phyloP scores from a whole-genome alignment of 352 stramenopile genomes.

The Aphanomyces invadans region DNA sequence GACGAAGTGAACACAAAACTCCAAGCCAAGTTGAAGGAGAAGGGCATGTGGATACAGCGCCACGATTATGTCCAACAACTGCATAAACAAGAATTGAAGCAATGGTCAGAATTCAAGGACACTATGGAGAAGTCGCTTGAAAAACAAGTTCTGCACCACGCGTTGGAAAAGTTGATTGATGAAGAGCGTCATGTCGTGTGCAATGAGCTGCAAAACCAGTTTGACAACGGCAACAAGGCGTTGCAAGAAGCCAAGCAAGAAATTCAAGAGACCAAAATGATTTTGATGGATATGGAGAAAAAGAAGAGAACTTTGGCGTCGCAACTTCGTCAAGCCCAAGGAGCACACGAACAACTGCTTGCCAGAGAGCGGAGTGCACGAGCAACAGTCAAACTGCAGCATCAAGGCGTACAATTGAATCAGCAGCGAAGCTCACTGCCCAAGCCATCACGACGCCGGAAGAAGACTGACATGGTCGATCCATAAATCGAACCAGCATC shows the following conservation, averaged over 20 bases:
- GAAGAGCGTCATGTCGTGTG: background rate
- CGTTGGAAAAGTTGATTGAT: background rate
- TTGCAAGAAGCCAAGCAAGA: slow-evolving; percentile 12
- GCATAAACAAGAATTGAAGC: background rate
- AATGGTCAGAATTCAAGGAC: background rate
- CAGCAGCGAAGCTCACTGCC: background rate
- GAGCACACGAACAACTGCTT: background rate
- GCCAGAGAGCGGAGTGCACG: slow-evolving; percentile 2
- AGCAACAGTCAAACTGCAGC: background rate
- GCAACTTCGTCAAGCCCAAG: slow-evolving; percentile 8
- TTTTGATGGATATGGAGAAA: slow-evolving; percentile 18
- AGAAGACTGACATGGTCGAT: no score
- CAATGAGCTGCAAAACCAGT: background rate
- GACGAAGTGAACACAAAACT: background rate
- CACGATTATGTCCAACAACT: background rate
- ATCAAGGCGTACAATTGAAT: background rate
- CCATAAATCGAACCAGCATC: no score
- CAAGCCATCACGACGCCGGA: background rate
- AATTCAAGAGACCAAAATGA: slow-evolving; percentile 21
- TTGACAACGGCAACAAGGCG: background rate
- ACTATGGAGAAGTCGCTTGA: background rate
- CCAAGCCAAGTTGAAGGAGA: background rate
- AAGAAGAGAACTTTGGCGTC: slow-evolving; percentile 2
- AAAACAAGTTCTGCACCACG: background rate
- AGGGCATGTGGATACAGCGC: background rate